Percentiles rank a stretch among this genome's conserved stretches.
These are phyloP conservation scores for Penicillium simplicissimum DNA, from an alignment of 495 filamentous ascomycete genomes.

Conservation along the genomic window DNA sequence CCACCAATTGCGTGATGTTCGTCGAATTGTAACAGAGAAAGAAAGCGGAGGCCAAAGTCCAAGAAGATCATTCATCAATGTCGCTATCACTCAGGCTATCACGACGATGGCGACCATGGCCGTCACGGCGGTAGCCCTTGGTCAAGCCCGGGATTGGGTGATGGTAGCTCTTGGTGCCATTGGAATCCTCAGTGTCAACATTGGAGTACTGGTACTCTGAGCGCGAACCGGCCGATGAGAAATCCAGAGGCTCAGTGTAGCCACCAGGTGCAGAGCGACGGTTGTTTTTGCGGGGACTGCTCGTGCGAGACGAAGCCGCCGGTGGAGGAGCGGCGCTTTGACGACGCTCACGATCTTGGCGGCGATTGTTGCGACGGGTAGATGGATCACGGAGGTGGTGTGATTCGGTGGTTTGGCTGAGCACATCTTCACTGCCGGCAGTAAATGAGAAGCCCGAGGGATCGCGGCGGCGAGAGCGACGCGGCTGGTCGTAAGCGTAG, in stretches of 20 bases:
- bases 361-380: slow-evolving; percentile 37
- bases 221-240: slow-evolving; percentile 44
- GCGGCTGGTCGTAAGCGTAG: slow-evolving; percentile 41
- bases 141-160: slow-evolving; percentile 77
- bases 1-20: not conserved
- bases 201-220: slow-evolving; percentile 52
- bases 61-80: slow-evolving; percentile 27
- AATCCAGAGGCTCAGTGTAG: slow-evolving; percentile 59
- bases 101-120: slow-evolving; percentile 27
- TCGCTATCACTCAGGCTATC: slow-evolving; percentile 61
- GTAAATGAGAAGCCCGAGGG: slow-evolving; percentile 50
- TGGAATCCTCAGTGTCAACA: slow-evolving; percentile 53
- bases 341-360: slow-evolving; percentile 31
- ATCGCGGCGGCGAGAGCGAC: slow-evolving; percentile 24
- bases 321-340: slow-evolving; percentile 27
- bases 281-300: slow-evolving; percentile 42
- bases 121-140: slow-evolving; percentile 45
- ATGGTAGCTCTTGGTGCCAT: slow-evolving; percentile 77
- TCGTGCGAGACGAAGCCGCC: slow-evolving; percentile 38
- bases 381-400: slow-evolving; percentile 43
- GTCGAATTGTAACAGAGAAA: not conserved
- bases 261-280: slow-evolving; percentile 46
- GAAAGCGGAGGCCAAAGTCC: not conserved
- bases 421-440: slow-evolving; percentile 53
- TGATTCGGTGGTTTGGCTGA: slow-evolving; percentile 57